Base-by-base conservation (phyloP, 306 rosid species). In the Rosa rugosa region DNA sequence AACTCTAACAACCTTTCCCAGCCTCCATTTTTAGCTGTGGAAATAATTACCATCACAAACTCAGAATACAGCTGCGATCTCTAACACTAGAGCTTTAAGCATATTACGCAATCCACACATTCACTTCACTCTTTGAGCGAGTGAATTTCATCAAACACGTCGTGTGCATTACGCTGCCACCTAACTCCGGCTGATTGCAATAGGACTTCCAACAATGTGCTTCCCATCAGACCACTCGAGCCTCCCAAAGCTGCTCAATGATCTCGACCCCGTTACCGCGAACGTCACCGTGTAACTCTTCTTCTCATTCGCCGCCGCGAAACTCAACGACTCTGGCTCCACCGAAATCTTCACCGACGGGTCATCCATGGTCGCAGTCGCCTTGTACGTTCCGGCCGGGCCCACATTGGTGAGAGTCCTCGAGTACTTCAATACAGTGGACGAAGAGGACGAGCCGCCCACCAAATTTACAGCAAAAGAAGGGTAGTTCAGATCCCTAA, bases 141-240 rank as follows among this genome's bases (percentile, higher is more conserved):
- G 31, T 60, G 65, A 47, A 50, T 31, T 64, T 34, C 11, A 34
- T 64, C 11, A 11, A 34, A 34, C 69, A 36, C 22, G 16, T 64
- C 10, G 44, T 8, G 46, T 38, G 25, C 71, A 66, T 66, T 66
- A 14, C n/a, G 12, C 23, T 66, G 9, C 47, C 18, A 18, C 25
- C 69, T 75, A 81, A 44, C 17, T 72, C 86, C 89, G 83, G 76
- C 86, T 81, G 75, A 90, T 69, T 0, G 91, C 79, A 20, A 94
- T 82, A 1, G 96, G 89, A 72, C 97, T 90, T 27, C 90, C 88
- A 16, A 94, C 96, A 1, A 79, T 25, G 44, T 75, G 87, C 71
- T 88, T 84, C 62, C 93, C 96, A 62, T 94, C 81, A 9, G 97
- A 86, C 98, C 98, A 94, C 80, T 82, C 89, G 18, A 94, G 71